Conservation (phyloP, 257 asterid species). For the Solanum pinnatisectum region DNA sequence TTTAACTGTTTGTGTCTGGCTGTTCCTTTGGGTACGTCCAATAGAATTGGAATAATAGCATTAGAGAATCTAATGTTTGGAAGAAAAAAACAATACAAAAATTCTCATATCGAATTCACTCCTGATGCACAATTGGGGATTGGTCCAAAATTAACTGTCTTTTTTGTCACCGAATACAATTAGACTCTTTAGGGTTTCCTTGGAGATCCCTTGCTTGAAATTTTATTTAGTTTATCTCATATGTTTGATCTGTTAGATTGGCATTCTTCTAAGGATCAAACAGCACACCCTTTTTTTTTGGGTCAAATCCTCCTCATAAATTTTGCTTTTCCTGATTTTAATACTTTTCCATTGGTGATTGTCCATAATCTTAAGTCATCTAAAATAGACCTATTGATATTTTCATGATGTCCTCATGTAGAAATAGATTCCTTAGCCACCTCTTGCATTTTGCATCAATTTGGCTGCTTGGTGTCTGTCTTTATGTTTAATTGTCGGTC, state of each 20-base stretch:
- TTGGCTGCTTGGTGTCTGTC: neutral
- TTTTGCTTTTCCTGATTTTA: neutral
- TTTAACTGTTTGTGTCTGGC: neutral
- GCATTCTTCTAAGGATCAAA: neutral
- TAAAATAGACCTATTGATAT: neutral
- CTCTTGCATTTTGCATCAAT: neutral
- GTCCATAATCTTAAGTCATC: neutral
- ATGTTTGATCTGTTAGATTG: neutral
- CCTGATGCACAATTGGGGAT: too few relatives aligned
- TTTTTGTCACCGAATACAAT: neutral
- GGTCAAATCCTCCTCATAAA: neutral
- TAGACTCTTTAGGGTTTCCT: neutral
- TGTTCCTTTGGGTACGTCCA: neutral
- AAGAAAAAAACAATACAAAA: neutral
- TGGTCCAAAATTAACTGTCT: neutral
- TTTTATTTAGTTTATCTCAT: neutral
- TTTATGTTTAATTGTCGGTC: neutral
- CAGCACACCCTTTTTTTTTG: neutral
- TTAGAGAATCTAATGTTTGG: neutral
- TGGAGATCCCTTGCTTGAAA: neutral
- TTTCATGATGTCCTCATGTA: neutral
- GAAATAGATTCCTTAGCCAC: neutral
- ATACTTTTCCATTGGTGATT: neutral
- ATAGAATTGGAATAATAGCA: neutral
- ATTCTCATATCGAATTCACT: neutral